These are phyloP conservation scores for Plasmodium reichenowi DNA, from an alignment of 169 alveolate genomes.

Conservation along the genomic window DNA sequence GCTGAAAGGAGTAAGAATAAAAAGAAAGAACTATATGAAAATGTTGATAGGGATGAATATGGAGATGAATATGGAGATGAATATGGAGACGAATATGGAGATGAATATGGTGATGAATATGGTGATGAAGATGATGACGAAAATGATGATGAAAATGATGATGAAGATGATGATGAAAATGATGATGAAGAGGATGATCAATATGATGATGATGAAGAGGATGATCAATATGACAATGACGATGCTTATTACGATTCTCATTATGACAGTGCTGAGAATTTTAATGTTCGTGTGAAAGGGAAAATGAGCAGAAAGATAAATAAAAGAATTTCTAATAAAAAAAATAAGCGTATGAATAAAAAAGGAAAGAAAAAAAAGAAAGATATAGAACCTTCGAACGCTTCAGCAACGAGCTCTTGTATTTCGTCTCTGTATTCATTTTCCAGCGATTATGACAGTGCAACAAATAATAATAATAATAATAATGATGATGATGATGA, in stretches of 20 bases:
- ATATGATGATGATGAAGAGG: not conserved
- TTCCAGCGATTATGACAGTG: slow-evolving; percentile 37
- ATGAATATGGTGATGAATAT: not conserved
- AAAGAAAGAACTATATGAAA: not conserved
- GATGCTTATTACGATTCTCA: too few relatives aligned
- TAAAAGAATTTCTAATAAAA: not conserved
- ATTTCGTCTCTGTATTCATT: slow-evolving; percentile 34
- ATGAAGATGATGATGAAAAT: not conserved
- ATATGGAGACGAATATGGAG: not conserved
- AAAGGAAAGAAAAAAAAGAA: slow-evolving; percentile 1
- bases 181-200: not conserved
- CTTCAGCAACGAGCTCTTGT: slow-evolving; percentile 13
- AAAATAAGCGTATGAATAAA: not conserved
- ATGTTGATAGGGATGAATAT: not conserved
- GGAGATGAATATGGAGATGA: not conserved
- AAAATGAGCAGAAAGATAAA: not conserved
- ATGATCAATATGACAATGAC: not conserved
- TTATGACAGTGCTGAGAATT: too few relatives aligned
- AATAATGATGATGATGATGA: not conserved
- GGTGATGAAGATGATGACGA: not conserved
- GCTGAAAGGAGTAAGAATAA: not conserved
- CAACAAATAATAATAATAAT: not conserved
- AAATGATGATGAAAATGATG: not conserved
- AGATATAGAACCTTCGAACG: slow-evolving; percentile 9
- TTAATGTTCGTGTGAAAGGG: not conserved